Conservation (phyloP, 2,329 filamentous ascomycete genomes). For the Diaporthe citriasiana region DNA sequence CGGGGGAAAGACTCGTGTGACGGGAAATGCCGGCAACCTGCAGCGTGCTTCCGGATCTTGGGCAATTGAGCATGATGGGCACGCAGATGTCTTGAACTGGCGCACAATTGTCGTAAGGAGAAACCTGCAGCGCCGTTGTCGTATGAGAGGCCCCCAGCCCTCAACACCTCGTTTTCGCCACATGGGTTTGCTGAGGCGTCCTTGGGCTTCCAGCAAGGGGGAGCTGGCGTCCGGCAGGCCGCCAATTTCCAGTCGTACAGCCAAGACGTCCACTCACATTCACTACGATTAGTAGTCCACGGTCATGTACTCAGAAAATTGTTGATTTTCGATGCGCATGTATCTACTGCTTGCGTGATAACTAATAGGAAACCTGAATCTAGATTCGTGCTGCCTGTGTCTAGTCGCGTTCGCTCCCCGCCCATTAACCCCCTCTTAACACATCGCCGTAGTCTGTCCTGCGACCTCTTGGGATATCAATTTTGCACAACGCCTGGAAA, state of each 20-base stretch:
- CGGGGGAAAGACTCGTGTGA: slow-evolving; percentile 5
- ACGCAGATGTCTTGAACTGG: slow-evolving; percentile 33
- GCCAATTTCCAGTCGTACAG: background rate
- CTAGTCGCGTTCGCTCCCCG: slow-evolving; percentile 7
- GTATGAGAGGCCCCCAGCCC: background rate
- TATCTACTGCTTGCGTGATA: background rate
- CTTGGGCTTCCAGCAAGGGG: background rate
- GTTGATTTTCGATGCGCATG: background rate
- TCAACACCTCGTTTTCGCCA: background rate
- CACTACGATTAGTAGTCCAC: background rate
- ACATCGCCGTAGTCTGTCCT: background rate
- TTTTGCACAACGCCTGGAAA: slow-evolving; percentile 20
- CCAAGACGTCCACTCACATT: background rate
- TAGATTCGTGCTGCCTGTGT: slow-evolving; percentile 4
- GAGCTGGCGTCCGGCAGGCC: background rate
- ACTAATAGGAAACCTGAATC: slow-evolving; percentile 7
- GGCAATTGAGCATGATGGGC: slow-evolving; percentile 25
- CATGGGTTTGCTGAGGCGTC: background rate
- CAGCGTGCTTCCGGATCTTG: slow-evolving; percentile 11
- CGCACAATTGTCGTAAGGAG: slow-evolving; percentile 21
- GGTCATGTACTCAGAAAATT: background rate
- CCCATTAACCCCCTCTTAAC: background rate
- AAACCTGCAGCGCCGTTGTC: slow-evolving; percentile 18
- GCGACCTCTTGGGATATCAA: slow-evolving; percentile 40
- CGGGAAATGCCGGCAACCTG: slow-evolving; percentile 37